Conservation (phyloP, 75 land plant genomes). For the Gnetum montanum region DNA sequence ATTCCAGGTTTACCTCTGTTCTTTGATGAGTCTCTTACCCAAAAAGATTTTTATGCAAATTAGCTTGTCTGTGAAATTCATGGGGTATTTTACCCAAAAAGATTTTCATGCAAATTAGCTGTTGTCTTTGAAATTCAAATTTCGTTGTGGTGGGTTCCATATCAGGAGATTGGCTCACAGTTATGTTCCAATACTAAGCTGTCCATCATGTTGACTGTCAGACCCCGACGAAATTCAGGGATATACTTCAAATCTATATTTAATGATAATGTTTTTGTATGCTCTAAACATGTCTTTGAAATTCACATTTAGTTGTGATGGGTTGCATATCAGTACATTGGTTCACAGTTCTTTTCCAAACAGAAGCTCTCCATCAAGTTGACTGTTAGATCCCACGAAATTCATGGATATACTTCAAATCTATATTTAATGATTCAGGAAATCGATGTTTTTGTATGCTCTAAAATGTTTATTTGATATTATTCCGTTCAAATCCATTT, state of each 20-base stretch:
- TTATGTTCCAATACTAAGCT: background rate
- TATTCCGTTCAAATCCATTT: too few relatives aligned
- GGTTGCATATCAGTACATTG: background rate
- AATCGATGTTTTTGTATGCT: background rate
- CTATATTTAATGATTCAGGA: background rate
- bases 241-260: background rate
- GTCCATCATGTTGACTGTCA: background rate
- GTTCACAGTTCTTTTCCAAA: background rate
- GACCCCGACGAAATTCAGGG: background rate
- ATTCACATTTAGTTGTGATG: background rate
- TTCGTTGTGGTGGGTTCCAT: background rate
- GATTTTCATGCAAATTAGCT: background rate
- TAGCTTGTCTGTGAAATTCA: background rate
- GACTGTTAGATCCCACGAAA: background rate
- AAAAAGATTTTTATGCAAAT: too few relatives aligned
- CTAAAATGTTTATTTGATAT: background rate
- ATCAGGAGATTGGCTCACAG: background rate
- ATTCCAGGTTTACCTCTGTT: conserved; percentile 61
- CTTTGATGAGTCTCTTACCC: too few relatives aligned
- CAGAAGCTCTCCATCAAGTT: background rate
- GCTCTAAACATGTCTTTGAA: background rate
- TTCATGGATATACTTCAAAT: background rate
- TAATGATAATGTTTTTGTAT: background rate
- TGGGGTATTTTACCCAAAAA: background rate
- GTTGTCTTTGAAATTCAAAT: background rate